phyloP scores from a whole-genome alignment of 345 rosid species.

The Aethionema arabicum region DNA sequence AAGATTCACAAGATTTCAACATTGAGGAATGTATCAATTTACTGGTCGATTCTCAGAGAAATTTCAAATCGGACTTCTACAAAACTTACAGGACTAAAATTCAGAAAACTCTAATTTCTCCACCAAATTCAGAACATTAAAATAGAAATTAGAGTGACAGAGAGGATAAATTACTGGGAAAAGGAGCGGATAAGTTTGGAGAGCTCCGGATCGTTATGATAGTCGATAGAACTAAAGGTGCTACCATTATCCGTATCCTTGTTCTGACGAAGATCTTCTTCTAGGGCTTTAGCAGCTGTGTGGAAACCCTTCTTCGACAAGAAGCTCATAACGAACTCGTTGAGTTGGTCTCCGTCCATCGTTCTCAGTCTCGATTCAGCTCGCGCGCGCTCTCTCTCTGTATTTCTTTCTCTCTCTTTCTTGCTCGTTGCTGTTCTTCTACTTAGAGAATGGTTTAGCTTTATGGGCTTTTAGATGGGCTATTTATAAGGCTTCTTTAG shows the following conservation, averaged over 20 bases:
- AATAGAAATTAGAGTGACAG: not conserved
- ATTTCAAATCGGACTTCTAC: not conserved
- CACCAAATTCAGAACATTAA: not conserved
- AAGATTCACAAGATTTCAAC: not conserved
- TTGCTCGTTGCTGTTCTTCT: too few species aligned
- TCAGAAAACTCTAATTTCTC: not conserved
- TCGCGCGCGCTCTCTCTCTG: slow-evolving; percentile 20
- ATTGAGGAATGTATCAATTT: not conserved
- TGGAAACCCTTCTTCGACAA: slow-evolving; percentile 91
- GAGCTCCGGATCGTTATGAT: slow-evolving; percentile 70
- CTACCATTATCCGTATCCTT: slow-evolving; percentile 33
- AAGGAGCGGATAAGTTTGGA: slow-evolving; percentile 68
- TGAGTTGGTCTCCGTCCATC: slow-evolving; percentile 61
- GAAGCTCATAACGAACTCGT: slow-evolving; percentile 61
- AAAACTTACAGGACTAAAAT: slow-evolving; percentile 9
- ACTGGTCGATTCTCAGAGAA: not conserved
- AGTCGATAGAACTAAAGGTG: slow-evolving; percentile 39
- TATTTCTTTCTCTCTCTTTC: not conserved
- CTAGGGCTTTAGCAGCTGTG: slow-evolving; percentile 43
- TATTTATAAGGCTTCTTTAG: too few species aligned
- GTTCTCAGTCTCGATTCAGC: slow-evolving; percentile 21
- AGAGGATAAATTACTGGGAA: slow-evolving; percentile 51
- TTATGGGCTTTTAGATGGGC: too few species aligned
- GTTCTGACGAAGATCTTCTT: slow-evolving; percentile 62
- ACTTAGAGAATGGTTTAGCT: too few species aligned